Evolutionary conservation across 2,329 filamentous ascomycete species (phyloP), one percentile per base, ranked within the genome.

Genomic region (Fusarium sp.): DNA sequence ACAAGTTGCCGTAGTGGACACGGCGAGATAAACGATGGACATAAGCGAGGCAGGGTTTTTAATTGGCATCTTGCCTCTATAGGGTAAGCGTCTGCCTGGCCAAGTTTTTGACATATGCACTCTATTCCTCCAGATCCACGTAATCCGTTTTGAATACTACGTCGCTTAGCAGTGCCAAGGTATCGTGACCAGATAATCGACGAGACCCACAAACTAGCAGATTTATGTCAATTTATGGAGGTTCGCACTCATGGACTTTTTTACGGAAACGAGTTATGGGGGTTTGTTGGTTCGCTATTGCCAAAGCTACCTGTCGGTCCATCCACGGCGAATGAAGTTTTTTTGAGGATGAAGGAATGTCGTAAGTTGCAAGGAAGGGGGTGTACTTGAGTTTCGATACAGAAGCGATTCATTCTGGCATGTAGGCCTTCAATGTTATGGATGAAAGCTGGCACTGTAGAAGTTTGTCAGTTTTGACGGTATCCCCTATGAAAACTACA

Each of bases 201-300:
- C 5, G 22, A 50, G 50, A 17, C 50, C 32, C 32, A 7, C 50
- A 17, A 6, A 22, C 8, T 11, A 35, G 12, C 17, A 8, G 4
- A 8, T 26, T 6, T 1, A 15, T 9, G 2, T 22, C 18, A 22
- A 8, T 28, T 12, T n/a, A 13, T 7, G 3, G 18, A 6, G 11
- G 35, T 8, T 28, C 10, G 24, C 24, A 54, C 10, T 54, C 14
- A 22, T 28, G 14, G 8, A 28, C 13, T 7, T 39, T n/a, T 22
- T 7, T 6, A 17, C 13, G 8, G 13, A 26, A 26, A 14, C 17
- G 20, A 15, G 12, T 38, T 8, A 10, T 26, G 6, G 14, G 20
- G 18, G 3, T 18, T 39, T 39, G 35, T 39, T 26, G 35, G 24
- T n/a, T 18, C 2, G 20, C 3, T 54, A 1, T 13, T 26, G 2